phyloP scores from a whole-genome alignment of 768 basidiomycete genomes.

The Inosperma sp. region DNA sequence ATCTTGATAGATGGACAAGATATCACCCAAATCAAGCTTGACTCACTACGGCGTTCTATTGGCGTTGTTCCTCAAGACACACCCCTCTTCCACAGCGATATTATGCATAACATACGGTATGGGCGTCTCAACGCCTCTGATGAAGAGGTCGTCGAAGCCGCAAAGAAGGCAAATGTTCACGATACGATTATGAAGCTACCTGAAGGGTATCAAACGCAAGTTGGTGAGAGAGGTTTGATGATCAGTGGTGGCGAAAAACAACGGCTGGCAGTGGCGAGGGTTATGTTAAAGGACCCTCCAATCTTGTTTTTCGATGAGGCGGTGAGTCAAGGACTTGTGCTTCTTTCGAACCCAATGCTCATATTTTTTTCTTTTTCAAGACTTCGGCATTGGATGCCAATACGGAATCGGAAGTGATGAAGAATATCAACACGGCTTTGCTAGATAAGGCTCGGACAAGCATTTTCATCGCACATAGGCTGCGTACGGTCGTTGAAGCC shows the following conservation, averaged over 20 bases:
- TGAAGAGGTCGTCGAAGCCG: constrained; percentile 81
- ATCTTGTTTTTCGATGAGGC: constrained; percentile 99
- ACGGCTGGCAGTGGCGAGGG: constrained; percentile 87
- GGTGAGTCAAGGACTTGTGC: constrained; percentile 55
- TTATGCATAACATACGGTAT: constrained; percentile 94
- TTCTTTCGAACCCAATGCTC: constrained; percentile 4
- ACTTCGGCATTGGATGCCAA: constrained; percentile 95
- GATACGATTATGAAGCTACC: constrained; percentile 75
- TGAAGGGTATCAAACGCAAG: constrained; percentile 83
- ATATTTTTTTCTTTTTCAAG: constrained; percentile 35
- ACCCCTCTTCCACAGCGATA: constrained; percentile 92
- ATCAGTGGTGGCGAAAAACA: constrained; percentile 99
- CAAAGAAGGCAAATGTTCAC: constrained; percentile 84
- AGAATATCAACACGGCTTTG: constrained; percentile 80
- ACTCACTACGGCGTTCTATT: constrained; percentile 66
- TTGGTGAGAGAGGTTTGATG: constrained; percentile 97
- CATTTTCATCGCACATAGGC: constrained; percentile 93
- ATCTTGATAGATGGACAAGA: constrained; percentile 89
- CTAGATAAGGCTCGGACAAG: constrained; percentile 80
- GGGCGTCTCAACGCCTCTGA: constrained; percentile 84
- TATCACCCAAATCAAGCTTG: constrained; percentile 65
- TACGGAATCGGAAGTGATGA: constrained; percentile 93
- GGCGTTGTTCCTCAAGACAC: constrained; percentile 99
- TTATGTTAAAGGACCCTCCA: constrained; percentile 89
- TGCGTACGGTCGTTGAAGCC: constrained; percentile 88